Conservation (phyloP, 2,329 filamentous ascomycete genomes). For the Hymenoscyphus linearis region DNA sequence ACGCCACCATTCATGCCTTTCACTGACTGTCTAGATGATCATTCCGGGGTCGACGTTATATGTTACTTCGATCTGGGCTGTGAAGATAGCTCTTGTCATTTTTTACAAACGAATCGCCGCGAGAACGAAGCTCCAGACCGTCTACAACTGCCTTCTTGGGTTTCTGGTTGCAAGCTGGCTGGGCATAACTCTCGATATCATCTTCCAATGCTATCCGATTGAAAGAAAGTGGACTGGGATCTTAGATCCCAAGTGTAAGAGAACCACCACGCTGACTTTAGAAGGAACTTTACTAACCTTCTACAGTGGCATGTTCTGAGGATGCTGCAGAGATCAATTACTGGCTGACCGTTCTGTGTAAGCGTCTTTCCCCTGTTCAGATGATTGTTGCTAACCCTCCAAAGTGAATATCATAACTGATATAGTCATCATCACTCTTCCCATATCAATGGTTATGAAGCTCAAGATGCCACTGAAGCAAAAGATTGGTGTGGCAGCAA, state of each 20-base stretch:
- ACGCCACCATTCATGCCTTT: background rate
- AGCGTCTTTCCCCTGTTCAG: background rate
- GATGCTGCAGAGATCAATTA: constrained; percentile 15
- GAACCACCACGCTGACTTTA: background rate
- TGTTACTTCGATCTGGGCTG: constrained; percentile 37
- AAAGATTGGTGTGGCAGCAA: constrained; percentile 11
- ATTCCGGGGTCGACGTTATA: constrained; percentile 38
- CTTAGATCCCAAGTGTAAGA: constrained; percentile 2
- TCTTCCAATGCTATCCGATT: constrained; percentile 15
- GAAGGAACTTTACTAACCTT: background rate
- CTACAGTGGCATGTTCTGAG: constrained; percentile 4
- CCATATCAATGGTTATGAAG: constrained; percentile 34
- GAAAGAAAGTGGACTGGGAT: constrained; percentile 9
- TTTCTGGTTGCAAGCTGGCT: constrained; percentile 29
- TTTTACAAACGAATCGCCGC: constrained; percentile 39
- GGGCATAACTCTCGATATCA: constrained; percentile 16
- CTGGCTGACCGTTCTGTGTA: constrained; percentile 11
- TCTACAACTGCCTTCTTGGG: constrained; percentile 36
- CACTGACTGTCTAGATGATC: constrained; percentile 32
- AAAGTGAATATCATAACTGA: constrained; percentile 14
- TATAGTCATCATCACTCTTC: constrained; percentile 29
- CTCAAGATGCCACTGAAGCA: constrained; percentile 29
- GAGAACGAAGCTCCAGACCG: constrained; percentile 32
- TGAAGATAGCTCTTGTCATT: constrained; percentile 38
- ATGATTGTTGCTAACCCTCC: background rate